These are phyloP conservation scores for Arachis hypogaea DNA, from an alignment of 306 rosid genomes.

Conservation along the genomic window DNA sequence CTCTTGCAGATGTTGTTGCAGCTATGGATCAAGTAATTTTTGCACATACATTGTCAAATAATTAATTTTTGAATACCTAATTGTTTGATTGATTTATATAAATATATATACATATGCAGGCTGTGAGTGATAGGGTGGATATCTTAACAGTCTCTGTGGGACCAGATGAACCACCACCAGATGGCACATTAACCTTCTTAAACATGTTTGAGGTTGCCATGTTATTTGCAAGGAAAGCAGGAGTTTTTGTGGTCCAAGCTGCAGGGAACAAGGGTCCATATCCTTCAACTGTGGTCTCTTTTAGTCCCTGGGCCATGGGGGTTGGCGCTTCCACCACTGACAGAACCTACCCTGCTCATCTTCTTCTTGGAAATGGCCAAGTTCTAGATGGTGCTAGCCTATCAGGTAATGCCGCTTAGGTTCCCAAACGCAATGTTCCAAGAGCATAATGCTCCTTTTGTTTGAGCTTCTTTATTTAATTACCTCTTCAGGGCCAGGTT, in stretches of 20 bases:
- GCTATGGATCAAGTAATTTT: conserved; percentile 78
- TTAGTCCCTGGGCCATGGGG: conserved; percentile 79
- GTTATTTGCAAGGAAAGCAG: conserved; percentile 75
- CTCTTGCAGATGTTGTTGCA: conserved; percentile 70
- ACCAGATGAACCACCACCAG: conserved; percentile 70
- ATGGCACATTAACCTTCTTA: conserved; percentile 64
- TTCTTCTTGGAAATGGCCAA: conserved; percentile 70
- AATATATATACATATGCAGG: conserved; percentile 45
- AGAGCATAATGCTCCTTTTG: neutral
- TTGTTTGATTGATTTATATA: neutral
- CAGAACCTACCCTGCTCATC: conserved; percentile 56
- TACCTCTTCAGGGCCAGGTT: conserved; percentile 55
- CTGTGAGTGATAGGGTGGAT: conserved; percentile 79
- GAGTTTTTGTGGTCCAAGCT: conserved; percentile 83
- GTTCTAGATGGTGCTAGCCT: conserved; percentile 59
- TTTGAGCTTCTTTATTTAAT: neutral
- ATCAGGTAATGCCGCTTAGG: conserved; percentile 48
- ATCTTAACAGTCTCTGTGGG: conserved; percentile 74
- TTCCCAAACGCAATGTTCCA: too few relatives aligned
- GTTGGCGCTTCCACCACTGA: conserved; percentile 73
- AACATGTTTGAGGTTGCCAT: conserved; percentile 58
- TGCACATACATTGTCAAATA: neutral
- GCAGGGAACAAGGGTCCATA: conserved; percentile 81
- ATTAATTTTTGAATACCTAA: neutral
- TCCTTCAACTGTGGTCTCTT: conserved; percentile 65